A percentile compares a stretch with the other conserved stretches of the same genome.
Evolutionary conservation across 305 asterid genomes (phyloP).

Genomic region (Solanum hybrid): DNA sequence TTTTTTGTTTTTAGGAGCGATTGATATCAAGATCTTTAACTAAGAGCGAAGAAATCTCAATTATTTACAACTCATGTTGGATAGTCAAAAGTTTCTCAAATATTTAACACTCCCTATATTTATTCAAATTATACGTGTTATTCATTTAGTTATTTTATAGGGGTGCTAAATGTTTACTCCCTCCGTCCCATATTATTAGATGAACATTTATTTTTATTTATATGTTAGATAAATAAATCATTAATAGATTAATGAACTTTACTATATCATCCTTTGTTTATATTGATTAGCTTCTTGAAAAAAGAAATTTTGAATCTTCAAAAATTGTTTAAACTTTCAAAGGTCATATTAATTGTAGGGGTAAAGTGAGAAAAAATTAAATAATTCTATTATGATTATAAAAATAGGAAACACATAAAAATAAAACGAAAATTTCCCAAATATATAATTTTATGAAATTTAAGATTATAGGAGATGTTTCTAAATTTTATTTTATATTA

Average conservation of each 20-base stretch:
- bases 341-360: too few species aligned
- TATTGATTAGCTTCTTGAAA: not conserved
- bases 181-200: not conserved
- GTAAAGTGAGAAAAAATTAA: not conserved
- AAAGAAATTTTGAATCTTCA: too few species aligned
- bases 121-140: not conserved
- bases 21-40: not conserved
- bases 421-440: not conserved
- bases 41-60: not conserved
- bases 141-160: not conserved
- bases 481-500: not conserved
- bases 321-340: not conserved
- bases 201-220: too few species aligned
- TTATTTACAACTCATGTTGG: not conserved
- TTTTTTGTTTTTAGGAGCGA: fast-evolving
- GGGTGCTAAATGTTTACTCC: not conserved
- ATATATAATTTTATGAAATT: not conserved
- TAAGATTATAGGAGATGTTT: not conserved
- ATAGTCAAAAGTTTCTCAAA: not conserved
- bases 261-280: too few species aligned
- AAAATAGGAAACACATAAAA: not conserved
- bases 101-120: not conserved
- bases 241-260: not conserved
- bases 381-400: not conserved
- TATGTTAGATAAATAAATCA: too few species aligned